A percentile compares a stretch with the other conserved stretches of the same genome.
Evolutionary conservation across 352 stramenopile genomes (phyloP).

Genomic region (Phytophthora foliorum): DNA sequence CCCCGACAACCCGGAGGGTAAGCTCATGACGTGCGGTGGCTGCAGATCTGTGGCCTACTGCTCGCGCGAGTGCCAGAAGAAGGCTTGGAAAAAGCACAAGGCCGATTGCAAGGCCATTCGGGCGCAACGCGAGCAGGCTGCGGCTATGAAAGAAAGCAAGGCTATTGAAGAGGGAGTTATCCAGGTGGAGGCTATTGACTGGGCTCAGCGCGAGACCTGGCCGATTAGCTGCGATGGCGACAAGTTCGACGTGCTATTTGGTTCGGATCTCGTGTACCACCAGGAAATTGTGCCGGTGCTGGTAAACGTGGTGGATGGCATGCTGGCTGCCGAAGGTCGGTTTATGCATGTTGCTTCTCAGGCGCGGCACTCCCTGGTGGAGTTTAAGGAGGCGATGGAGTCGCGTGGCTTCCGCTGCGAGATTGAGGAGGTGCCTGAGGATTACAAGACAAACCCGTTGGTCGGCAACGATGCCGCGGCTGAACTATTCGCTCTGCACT

Average conservation of each 20-base stretch:
- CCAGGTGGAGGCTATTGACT: constrained; percentile 83
- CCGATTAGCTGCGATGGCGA: constrained; percentile 43
- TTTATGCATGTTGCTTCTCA: constrained; percentile 89
- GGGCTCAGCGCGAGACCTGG: constrained; percentile 82
- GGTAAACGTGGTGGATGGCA: constrained; percentile 78
- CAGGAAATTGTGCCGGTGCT: constrained; percentile 85
- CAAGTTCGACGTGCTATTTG: constrained; percentile 80
- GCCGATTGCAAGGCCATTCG: constrained; percentile 81
- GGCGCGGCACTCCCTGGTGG: constrained; percentile 78
- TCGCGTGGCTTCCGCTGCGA: constrained; percentile 69
- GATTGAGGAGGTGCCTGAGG: constrained; percentile 75
- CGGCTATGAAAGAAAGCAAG: constrained; percentile 30
- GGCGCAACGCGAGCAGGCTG: constrained; percentile 39
- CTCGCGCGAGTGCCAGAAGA: constrained; percentile 88
- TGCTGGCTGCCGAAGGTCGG: constrained; percentile 59
- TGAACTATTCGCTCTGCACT: constrained; percentile 88
- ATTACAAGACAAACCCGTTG: constrained; percentile 89
- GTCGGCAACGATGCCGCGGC: constrained; percentile 69
- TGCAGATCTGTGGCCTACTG: constrained; percentile 86
- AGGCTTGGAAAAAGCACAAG: constrained; percentile 90
- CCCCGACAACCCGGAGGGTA: constrained; percentile 86
- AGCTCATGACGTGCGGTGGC: constrained; percentile 86
- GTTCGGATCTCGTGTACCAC: constrained; percentile 90
- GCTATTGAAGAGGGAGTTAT: constrained; percentile 37
- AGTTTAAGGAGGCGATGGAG: constrained; percentile 87